Base-by-base conservation (phyloP, 2,329 filamentous ascomycete species). In the Lasiodiplodia sp. region DNA sequence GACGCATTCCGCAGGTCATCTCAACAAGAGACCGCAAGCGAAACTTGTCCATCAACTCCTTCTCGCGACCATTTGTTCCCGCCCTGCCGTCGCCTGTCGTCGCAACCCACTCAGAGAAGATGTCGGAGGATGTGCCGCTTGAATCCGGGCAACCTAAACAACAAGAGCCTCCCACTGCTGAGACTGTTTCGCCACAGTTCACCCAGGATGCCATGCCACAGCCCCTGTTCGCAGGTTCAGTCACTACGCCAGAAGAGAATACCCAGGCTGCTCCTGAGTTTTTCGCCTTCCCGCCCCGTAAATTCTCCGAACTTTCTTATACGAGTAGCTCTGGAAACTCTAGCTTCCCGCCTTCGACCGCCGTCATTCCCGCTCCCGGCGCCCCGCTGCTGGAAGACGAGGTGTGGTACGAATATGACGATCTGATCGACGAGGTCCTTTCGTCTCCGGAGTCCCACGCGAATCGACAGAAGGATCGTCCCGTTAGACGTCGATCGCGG, bases 381-480 rank as follows among this genome's bases (percentile, higher is more conserved):
- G 88, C 89, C 4, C 89, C 88, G 0, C 85, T 90, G 4, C 88
- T 83, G 0, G 92, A 96, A 72, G 95, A 97, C 73, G 95, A 97
- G 76, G 87, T 97, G 1, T 98, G 95, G 95, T 90, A 94, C 64
- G 95, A 97, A 79, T 97, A 96, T 76, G 90, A 98, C 72, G 95
- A 97, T 73, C 82, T 97, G 14, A 87, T 97, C 66, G 92, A 92
- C 65, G 90, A 92, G 68, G 86, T 89, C 12, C 85, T 88, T 18
- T 64, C 58, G 4, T 55, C 51, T 31, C 67, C 65, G 8, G 65
- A 67, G 28, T 64, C 60, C 18, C 60, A 52, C 47, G 60, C 28
- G 28, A 64, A 47, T 18, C 58, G 56, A 40, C 63, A 51, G 37
- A 56, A 31, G 23, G 52, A 66, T n/a, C 28, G 52, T 34, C 14